Evolutionary conservation across 176 grass and related monocot species (phyloP), one percentile per base, ranked within the genome.

Genomic region (Zea luxurians): DNA sequence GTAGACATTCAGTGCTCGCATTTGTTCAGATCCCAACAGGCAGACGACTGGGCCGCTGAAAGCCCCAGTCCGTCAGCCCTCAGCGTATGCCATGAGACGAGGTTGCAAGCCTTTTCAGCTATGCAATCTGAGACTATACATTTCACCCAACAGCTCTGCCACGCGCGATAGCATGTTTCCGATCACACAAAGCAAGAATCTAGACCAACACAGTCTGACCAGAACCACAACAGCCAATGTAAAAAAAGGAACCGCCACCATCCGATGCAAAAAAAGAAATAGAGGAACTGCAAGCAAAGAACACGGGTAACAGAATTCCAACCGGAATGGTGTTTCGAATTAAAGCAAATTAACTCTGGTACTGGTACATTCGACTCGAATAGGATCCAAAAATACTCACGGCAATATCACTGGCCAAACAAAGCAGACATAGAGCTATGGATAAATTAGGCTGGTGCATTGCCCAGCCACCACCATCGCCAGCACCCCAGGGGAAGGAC

Each of bases 341-440:
- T 57, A 0, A 59, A 67, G 47, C 12, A 65, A 71, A 86, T 17
- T 46, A 18, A 64, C 37, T 37, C 18, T 54, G 8, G 58, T 71
- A 38, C n/a, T n/a, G 53, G 47, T 57, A 64, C 46, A 82, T 1
- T 40, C 58, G 8, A 58, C n/a, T 53, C 70, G 9, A 81, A 52
- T 44, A 68, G 11, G 68, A 57, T 63, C 41, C 73, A 71, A 77
- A 82, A 82, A 76, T 50, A 27, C 49, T 66, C 69, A 43, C 48
- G 2, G 17, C 50, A 11, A 11, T 34, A 87, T 64, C 9, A 45
- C 73, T 71, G 42, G 59, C 7, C 20, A 70, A 38, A 64, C 5
- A 7, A 71, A 8, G 74, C 16, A 41, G 43, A 68, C 1, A 8
- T 27, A 21, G 43, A 68, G 62, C 13, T 48, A 16, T 13, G 7